phyloP scores from a whole-genome alignment of 1,284 basidiomycete genomes.

The Coriolopsis trogii region DNA sequence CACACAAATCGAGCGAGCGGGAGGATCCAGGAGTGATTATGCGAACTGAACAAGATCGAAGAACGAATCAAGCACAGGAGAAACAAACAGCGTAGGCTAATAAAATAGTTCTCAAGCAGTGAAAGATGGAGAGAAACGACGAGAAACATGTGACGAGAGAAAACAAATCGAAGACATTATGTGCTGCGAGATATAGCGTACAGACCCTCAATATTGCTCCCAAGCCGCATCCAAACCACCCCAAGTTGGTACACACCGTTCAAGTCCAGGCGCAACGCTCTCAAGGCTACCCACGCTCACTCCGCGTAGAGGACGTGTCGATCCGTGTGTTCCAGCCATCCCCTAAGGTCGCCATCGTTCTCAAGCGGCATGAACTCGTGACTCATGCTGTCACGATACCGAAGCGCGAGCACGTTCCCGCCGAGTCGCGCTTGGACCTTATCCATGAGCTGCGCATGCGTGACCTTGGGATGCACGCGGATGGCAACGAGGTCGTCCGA shows the following conservation, averaged over 20 bases:
- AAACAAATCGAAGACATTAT: conserved; percentile 20
- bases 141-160: conserved; percentile 9
- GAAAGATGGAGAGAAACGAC: conserved; percentile 13
- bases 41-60: conserved; percentile 8
- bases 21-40: conserved; percentile 6
- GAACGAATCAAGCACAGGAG: conserved; percentile 15
- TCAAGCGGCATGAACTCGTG: conserved; percentile 68
- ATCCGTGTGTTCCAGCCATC: conserved; percentile 85
- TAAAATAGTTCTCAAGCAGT: conserved; percentile 30
- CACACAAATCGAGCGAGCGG: conserved; percentile 21
- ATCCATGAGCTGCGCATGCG: conserved; percentile 83
- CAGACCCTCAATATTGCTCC: conserved; percentile 6
- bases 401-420: conserved; percentile 65
- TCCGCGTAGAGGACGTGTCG: conserved; percentile 90
- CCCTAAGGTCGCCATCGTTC: conserved; percentile 71
- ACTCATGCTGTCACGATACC: conserved; percentile 74
- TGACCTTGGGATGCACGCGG: conserved; percentile 94
- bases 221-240: conserved; percentile 1
- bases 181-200: conserved; percentile 13
- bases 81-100: conserved; percentile 29
- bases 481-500: conserved; percentile 96
- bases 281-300: conserved; percentile 33
- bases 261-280: too few relatives aligned
- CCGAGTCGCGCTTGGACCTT: conserved; percentile 91
- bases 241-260: background rate